phyloP scores from a whole-genome alignment of 2,329 filamentous ascomycete species.

The Talaromyces sp. region DNA sequence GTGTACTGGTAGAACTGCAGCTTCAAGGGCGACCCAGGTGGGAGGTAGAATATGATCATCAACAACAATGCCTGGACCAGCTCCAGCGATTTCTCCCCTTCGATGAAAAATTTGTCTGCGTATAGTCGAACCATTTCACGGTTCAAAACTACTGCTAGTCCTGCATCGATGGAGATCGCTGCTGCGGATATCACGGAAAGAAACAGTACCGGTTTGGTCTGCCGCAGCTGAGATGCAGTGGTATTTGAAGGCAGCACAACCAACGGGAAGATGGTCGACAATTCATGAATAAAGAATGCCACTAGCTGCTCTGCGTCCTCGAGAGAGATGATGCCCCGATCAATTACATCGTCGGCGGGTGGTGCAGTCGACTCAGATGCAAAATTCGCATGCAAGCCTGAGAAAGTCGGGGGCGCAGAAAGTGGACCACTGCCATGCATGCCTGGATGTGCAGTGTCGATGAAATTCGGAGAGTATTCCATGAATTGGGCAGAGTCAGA shows the following conservation, averaged over 20 bases:
- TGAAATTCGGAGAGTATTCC: conserved; percentile 30
- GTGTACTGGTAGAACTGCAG: conserved; percentile 57
- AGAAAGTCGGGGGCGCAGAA: conserved; percentile 23
- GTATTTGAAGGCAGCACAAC: conserved; percentile 32
- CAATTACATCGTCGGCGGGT: conserved; percentile 32
- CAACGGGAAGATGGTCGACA: conserved; percentile 34
- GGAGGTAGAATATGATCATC: conserved; percentile 55
- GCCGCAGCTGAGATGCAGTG: conserved; percentile 34
- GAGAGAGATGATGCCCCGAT: conserved; percentile 35
- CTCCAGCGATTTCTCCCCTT: conserved; percentile 56
- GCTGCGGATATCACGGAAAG: conserved; percentile 70
- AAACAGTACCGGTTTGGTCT: conserved; percentile 65
- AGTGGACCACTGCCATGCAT: conserved; percentile 23
- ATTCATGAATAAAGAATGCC: conserved; percentile 35
- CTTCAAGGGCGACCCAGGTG: conserved; percentile 51
- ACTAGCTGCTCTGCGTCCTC: conserved; percentile 36
- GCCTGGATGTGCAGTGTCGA: conserved; percentile 20
- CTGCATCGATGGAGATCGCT: conserved; percentile 56
- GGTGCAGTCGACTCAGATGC: conserved; percentile 18
- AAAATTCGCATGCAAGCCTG: conserved; percentile 20
- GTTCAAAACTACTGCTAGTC: conserved; percentile 49
- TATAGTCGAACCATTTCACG: conserved; percentile 54
- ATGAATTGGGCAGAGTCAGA: conserved; percentile 24
- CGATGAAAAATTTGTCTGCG: conserved; percentile 52
- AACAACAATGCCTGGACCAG: conserved; percentile 55